phyloP scores from a whole-genome alignment of 1,139 yeast genomes.

The Trichomonascaceae sp. region DNA sequence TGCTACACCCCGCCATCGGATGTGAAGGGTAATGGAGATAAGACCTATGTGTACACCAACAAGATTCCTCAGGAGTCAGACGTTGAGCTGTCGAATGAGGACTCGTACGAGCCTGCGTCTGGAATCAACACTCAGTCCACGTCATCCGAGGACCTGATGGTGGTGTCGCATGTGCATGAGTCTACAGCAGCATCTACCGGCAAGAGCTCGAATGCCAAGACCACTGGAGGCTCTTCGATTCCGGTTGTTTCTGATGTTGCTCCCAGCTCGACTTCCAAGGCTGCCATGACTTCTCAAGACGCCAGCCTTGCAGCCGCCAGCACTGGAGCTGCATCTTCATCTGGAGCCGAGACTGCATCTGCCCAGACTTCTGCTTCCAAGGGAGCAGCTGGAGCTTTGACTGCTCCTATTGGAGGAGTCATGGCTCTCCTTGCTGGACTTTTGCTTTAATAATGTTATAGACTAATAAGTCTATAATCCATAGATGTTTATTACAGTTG shows the following conservation, averaged over 20 bases:
- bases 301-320: conserved; percentile 8
- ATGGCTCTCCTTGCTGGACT: too few species aligned
- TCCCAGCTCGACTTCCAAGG: conserved; percentile 7
- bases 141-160: conserved; percentile 1
- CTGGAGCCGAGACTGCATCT: conserved; percentile 4
- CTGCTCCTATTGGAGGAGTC: not conserved
- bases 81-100: conserved; percentile 9
- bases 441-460: too few species aligned
- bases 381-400: too few species aligned
- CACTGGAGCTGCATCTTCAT: conserved; percentile 8
- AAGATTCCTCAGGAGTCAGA: conserved; percentile 31
- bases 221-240: conserved; percentile 13
- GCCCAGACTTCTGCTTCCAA: too few species aligned
- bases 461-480: too few species aligned
- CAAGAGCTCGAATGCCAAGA: conserved; percentile 1
- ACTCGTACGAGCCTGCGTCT: conserved; percentile 2
- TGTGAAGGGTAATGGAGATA: conserved; percentile 33
- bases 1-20: conserved; percentile 61
- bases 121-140: not conserved
- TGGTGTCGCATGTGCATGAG: conserved; percentile 3
- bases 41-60: conserved; percentile 37
- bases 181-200: conserved; percentile 4
- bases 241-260: conserved; percentile 15
- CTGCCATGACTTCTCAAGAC: conserved; percentile 3
- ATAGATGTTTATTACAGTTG: too few species aligned